phyloP scores from a whole-genome alignment of 768 basidiomycete genomes.

The Rhodotorula kratochvilovae region DNA sequence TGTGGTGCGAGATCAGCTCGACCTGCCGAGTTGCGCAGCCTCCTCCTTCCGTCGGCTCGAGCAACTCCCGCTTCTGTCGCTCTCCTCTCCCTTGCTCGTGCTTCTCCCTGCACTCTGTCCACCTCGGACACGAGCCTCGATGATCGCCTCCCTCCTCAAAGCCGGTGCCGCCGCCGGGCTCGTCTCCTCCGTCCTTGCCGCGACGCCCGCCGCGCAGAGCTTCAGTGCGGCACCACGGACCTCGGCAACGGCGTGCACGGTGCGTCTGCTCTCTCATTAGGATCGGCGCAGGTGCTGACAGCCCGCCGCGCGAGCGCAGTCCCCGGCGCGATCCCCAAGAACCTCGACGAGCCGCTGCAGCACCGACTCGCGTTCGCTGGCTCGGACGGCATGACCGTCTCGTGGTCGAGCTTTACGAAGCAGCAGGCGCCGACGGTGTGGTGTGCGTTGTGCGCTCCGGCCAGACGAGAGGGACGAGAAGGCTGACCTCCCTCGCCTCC shows the following conservation, averaged over 20 bases:
- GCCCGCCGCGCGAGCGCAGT: too few relatives aligned
- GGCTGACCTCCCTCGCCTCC: neutral
- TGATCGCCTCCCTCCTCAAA: neutral
- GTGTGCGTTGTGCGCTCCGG: neutral
- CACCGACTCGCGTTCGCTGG: slow-evolving; percentile 36
- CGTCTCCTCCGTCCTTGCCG: neutral
- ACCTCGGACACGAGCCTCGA: neutral
- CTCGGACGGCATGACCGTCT: slow-evolving; percentile 25
- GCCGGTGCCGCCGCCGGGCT: neutral
- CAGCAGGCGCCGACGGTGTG: slow-evolving; percentile 8
- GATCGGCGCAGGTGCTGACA: neutral
- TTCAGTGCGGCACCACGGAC: neutral
- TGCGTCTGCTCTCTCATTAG: neutral
- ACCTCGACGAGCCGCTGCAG: slow-evolving; percentile 29
- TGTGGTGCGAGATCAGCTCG: too few relatives aligned
- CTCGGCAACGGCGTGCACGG: slow-evolving; percentile 23
- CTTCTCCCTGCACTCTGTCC: neutral
- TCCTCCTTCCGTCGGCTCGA: too few relatives aligned
- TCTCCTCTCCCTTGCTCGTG: too few relatives aligned
- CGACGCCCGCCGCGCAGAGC: neutral
- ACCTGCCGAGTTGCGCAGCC: too few relatives aligned
- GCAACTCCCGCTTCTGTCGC: too few relatives aligned
- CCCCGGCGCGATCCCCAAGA: slow-evolving; percentile 24
- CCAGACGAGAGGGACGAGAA: neutral
- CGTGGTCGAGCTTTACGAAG: slow-evolving; percentile 25